Evolutionary conservation across 1,139 yeast genomes (phyloP).

Genomic region (Yamadazyma friedrichii): DNA sequence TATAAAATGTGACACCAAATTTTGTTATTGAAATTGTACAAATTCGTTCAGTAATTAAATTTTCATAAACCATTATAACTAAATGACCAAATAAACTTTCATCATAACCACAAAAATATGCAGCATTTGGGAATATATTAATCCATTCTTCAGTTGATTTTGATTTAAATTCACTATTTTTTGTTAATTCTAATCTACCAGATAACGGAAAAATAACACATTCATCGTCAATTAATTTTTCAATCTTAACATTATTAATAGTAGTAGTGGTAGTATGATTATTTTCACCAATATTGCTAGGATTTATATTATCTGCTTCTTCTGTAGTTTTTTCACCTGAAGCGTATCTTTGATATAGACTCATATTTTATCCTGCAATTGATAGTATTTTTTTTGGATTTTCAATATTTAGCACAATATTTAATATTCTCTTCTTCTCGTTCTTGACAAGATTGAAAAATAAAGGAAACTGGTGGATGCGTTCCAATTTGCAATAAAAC

Average conservation of each 20-base stretch:
- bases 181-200: conserved; percentile 19
- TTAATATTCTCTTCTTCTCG: too few relatives aligned
- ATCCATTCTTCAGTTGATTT: conserved; percentile 33
- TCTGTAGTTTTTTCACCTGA: conserved; percentile 26
- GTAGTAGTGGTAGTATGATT: neutral
- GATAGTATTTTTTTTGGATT: neutral
- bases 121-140: conserved; percentile 48
- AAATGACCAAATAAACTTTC: conserved; percentile 50
- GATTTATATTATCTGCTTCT: neutral
- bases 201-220: conserved; percentile 19
- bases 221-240: conserved; percentile 8
- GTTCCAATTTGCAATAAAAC: neutral
- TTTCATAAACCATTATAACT: conserved; percentile 53
- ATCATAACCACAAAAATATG: conserved; percentile 56
- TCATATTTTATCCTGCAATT: conserved; percentile 13
- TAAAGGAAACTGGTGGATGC: neutral
- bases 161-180: conserved; percentile 13
- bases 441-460: too few relatives aligned
- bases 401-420: too few relatives aligned
- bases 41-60: conserved; percentile 43
- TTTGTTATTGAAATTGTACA: conserved; percentile 65
- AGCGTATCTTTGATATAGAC: conserved; percentile 38
- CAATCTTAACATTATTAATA: neutral
- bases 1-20: conserved; percentile 65
- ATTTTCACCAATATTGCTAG: neutral